A percentile compares a stretch with the other conserved stretches of the same genome.
phyloP scores from a whole-genome alignment of 1,284 basidiomycete genomes.

The Tilletia horrida region DNA sequence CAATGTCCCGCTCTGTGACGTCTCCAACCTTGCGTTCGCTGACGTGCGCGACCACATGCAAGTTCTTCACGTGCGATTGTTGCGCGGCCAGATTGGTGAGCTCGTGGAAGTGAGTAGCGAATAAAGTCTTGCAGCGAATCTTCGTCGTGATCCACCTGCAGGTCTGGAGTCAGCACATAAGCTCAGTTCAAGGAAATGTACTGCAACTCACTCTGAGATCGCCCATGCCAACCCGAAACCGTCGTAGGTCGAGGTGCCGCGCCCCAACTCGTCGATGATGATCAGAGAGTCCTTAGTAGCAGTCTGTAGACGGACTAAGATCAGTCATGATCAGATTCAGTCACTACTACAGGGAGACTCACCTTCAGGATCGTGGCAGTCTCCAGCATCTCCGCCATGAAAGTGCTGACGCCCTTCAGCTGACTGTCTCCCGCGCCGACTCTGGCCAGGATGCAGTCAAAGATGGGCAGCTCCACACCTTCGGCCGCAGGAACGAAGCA shows the following conservation, averaged over 20 bases:
- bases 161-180: neutral
- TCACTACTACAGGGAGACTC: conserved; percentile 35
- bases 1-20: conserved; percentile 55
- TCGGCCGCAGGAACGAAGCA: conserved; percentile 77
- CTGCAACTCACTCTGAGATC: conserved; percentile 72
- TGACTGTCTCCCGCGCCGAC: conserved; percentile 98
- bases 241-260: conserved; percentile 98
- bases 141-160: conserved; percentile 82
- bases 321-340: neutral
- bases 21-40: conserved; percentile 55
- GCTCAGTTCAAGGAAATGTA: too few relatives aligned
- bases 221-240: conserved; percentile 99
- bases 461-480: conserved; percentile 77
- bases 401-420: conserved; percentile 94
- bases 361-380: conserved; percentile 92
- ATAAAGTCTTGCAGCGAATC: conserved; percentile 73
- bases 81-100: conserved; percentile 85
- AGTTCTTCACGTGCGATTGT: conserved; percentile 81
- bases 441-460: conserved; percentile 91
- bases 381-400: conserved; percentile 99
- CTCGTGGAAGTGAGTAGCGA: conserved; percentile 98
- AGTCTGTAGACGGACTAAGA: conserved; percentile 49
- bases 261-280: conserved; percentile 95
- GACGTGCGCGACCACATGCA: conserved; percentile 94
- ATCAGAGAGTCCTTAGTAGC: conserved; percentile 89